Evolutionary conservation across 331 rosid genomes (phyloP).

Genomic region (Cydonia oblonga): DNA sequence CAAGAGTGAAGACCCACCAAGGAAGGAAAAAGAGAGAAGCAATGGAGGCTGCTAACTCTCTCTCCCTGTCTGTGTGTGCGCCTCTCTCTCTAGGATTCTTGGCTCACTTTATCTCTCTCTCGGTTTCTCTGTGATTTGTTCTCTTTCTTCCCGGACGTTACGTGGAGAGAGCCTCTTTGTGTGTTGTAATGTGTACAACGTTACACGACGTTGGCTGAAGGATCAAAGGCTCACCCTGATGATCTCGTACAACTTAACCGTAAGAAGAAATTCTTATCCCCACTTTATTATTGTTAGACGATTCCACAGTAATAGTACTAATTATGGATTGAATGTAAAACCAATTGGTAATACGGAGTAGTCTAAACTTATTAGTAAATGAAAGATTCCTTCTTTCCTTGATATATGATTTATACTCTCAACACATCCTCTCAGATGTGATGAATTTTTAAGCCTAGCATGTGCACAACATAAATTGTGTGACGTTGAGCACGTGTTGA

Average conservation of each 20-base stretch:
- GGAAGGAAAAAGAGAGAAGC: background rate
- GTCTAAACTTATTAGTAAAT: too few species aligned
- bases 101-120: background rate
- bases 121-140: background rate
- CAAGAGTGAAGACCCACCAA: too few species aligned
- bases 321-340: background rate
- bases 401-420: too few species aligned
- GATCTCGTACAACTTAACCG: background rate
- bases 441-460: too few species aligned
- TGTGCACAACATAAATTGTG: too few species aligned
- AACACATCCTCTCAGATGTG: too few species aligned
- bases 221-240: background rate
- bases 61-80: background rate
- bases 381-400: too few species aligned
- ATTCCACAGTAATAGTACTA: background rate
- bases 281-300: background rate
- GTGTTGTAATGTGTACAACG: background rate
- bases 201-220: background rate
- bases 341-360: too few species aligned
- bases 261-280: background rate
- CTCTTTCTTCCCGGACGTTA: background rate
- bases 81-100: background rate
- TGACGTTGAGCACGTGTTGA: too few species aligned
- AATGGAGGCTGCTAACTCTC: background rate
- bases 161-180: background rate